Conservation (phyloP, 106 monocot species). For the Phalaenopsis equestris region DNA sequence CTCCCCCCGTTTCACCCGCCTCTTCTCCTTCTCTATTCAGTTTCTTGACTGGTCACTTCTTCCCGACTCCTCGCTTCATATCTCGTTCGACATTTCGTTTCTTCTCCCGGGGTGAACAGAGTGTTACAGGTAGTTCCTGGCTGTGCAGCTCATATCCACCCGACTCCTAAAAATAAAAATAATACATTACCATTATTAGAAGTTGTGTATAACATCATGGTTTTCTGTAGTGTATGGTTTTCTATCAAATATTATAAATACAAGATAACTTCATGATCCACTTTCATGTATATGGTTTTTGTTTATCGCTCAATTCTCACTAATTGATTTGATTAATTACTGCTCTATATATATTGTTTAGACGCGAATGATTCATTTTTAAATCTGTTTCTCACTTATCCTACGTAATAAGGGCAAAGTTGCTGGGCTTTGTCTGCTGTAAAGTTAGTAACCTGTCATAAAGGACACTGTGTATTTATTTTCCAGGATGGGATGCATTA, state of each 20-base stretch:
- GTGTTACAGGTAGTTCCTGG: no score
- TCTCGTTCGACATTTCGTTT: no score
- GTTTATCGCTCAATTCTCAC: not conserved
- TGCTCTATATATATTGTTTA: not conserved
- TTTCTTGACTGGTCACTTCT: no score
- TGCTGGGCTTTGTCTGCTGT: not conserved
- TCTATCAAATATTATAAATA: not conserved
- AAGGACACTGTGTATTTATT: not conserved
- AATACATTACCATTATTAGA: not conserved
- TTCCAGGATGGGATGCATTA: slow-evolving; percentile 88
- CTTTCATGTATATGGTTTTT: not conserved
- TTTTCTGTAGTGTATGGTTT: not conserved
- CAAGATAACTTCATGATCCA: not conserved
- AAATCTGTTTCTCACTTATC: not conserved
- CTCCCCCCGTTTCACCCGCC: no score
- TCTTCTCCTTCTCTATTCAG: no score
- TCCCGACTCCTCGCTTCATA: no score
- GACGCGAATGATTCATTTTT: not conserved
- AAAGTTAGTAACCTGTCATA: not conserved
- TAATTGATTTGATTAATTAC: not conserved
- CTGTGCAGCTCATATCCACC: no score
- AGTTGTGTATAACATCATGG: not conserved
- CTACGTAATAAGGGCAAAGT: not conserved
- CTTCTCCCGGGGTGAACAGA: no score
- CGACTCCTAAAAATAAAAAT: not conserved